Base-by-base conservation (phyloP, 371 early-diverging fungal species). In the Mortierella sp. region DNA sequence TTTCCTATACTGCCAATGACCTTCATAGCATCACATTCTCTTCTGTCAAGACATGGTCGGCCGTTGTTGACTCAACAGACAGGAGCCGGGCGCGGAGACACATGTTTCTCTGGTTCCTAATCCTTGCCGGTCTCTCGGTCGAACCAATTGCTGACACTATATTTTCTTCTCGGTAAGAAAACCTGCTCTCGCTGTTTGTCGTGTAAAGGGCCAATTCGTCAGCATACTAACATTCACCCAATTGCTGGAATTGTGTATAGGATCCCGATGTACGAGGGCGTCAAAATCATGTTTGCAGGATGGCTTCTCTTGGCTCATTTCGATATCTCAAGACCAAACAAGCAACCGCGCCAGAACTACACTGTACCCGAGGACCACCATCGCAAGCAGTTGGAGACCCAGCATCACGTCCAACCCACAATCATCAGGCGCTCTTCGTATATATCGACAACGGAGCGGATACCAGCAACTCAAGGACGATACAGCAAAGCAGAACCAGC, bases 41-140 rank as follows among this genome's bases (percentile, higher is more conserved):
- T 11, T 78, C 85, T 16, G 70, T 78, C 78, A 84, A 84, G 71
- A 84, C 85, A 81, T 84, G 81, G 85, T 61, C 75, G 34, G 85
- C 84, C 28, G 81, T 84, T 37, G 78, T 81, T 21, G 78, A 80
- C 57, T 75, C 85, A 0, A 28, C 70, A 13, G 81, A 84, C 75
- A 75, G 74, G 59, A 61, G 78, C 37, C 71, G 75, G 67, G 81
- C 85, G 21, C 61, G 78, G 81, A 75, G 80, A 51, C 81, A 81
- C 40, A 57, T 84, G 70, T 75, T 84, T 59, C 81, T 80, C 71
- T 84, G 85, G 85, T 54, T 84, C 50, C 46, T 84, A 40, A 78
- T 73, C 53, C 73, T 80, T 21, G 70, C 76, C 10, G 85, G 85
- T 14, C 73, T 84, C 26, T 67, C 81, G 19, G 2, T 84, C 16